Conservation (phyloP, 1,139 yeast genomes). For the Torulaspora globosa region DNA sequence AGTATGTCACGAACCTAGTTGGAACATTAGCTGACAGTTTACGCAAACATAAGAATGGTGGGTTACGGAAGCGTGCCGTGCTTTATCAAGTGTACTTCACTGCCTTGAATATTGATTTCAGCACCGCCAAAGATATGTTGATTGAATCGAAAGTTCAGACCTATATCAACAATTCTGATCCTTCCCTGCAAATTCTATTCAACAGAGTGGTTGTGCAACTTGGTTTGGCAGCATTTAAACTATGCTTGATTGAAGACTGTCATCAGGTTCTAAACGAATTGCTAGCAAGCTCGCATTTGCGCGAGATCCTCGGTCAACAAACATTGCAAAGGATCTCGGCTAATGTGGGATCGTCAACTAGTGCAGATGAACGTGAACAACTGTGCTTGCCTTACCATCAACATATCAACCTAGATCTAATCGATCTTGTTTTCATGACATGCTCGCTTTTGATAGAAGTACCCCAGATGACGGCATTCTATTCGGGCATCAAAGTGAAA, state of each 20-base stretch:
- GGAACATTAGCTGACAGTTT: constrained; percentile 63
- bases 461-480: constrained; percentile 73
- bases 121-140: constrained; percentile 82
- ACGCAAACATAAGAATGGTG: constrained; percentile 59
- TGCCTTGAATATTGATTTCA: constrained; percentile 81
- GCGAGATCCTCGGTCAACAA: constrained; percentile 94
- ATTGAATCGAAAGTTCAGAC: constrained; percentile 80
- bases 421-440: constrained; percentile 92
- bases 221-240: constrained; percentile 93
- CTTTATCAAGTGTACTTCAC: constrained; percentile 84
- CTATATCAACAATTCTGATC: constrained; percentile 77
- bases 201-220: constrained; percentile 94
- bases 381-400: constrained; percentile 95
- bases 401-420: constrained; percentile 92
- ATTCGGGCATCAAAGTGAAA: constrained; percentile 51
- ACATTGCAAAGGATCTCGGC: constrained; percentile 53
- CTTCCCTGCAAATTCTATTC: constrained; percentile 82
- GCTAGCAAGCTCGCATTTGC: constrained; percentile 79
- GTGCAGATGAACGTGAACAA: constrained; percentile 46
- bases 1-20: constrained; percentile 53
- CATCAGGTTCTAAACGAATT: constrained; percentile 87
- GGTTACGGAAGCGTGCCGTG: constrained; percentile 78
- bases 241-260: constrained; percentile 79
- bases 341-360: constrained; percentile 41
- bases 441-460: constrained; percentile 86